Evolutionary conservation across 2,329 filamentous ascomycete genomes (phyloP), one percentile per base, ranked within the genome.

Genomic region (Escovopsis weberi): DNA sequence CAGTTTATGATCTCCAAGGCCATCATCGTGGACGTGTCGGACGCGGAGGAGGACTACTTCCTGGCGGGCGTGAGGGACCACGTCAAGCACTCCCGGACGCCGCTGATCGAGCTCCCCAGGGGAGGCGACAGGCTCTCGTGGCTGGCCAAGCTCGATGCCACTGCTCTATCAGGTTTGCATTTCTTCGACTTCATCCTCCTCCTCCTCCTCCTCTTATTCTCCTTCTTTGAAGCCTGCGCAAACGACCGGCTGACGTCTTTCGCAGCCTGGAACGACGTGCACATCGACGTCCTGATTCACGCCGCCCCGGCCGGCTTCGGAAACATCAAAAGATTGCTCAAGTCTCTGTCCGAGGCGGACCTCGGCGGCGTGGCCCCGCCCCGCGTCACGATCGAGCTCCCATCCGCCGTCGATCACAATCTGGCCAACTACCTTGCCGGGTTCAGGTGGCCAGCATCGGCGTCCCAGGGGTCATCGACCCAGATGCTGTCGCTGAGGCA

Each of bases 331-430:
- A 73, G 85, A 43, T 69, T 95, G 30, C 71, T 98, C 4, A 73
- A 74, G 46, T 94, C 87, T 4, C 69, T 98, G 26, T 68, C 74
- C 47, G 65, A 67, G 7, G 85, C 85, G 5, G 86, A 95, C 56
- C 89, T 87, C 56, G 72, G 77, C 38, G 80, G 81, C 1, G 67
- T 82, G 36, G 66, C 72, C 1, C 64, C 74, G 2, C 88, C 88
- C 3, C 78, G 82, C 47, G 66, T 98, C 38, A 94, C 83, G 2
- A 78, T 96, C 40, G 88, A 96, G 55, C 68, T 98, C 7, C 86
- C 88, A 1, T 65, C 75, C 26, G 64, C 75, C 28, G 65, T 88
- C 15, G 85, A 94, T 51, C 59, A 67, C 3, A 68, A 76, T 2
- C 74, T 84, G 5, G 68, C 75, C 41, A 62, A 64, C 12, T 86